Evolutionary conservation across 305 asterid genomes (phyloP).

Genomic region (Fraxinus albicans): DNA sequence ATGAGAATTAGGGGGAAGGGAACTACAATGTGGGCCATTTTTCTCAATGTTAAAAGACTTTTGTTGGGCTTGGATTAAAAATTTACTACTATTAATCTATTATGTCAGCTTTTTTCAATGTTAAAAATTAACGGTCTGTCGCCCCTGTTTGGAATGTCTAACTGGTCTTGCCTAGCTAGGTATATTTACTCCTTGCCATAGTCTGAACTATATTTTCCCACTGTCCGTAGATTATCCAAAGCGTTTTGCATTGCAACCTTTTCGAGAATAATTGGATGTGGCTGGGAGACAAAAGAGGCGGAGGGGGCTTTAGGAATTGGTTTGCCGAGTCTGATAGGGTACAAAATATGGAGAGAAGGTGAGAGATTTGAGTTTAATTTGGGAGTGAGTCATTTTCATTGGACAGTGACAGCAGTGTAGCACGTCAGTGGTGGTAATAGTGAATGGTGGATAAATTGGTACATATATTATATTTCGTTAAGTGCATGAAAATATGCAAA

Average conservation of each 20-base stretch:
- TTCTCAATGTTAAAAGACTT: too few relatives aligned
- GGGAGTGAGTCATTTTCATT: neutral
- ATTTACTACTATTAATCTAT: too few relatives aligned
- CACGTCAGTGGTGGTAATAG: too few relatives aligned
- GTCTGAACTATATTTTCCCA: slow-evolving; percentile 59
- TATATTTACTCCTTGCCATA: slow-evolving; percentile 94
- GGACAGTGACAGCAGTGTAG: neutral
- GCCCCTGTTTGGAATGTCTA: slow-evolving; percentile 37
- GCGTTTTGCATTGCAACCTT: slow-evolving; percentile 78
- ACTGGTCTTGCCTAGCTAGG: slow-evolving; percentile 92
- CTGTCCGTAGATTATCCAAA: slow-evolving; percentile 72
- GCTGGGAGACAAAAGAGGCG: neutral
- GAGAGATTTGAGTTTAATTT: neutral
- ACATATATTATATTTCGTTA: too few relatives aligned
- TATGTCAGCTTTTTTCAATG: too few relatives aligned
- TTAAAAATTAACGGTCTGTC: too few relatives aligned
- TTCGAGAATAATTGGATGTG: slow-evolving; percentile 44
- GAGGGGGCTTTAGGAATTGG: neutral
- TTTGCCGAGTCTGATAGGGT: neutral
- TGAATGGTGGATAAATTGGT: too few relatives aligned
- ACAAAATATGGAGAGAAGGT: neutral
- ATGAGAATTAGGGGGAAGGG: too few relatives aligned
- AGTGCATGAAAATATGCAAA: too few relatives aligned
- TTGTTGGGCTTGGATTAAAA: too few relatives aligned
- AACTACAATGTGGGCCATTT: too few relatives aligned